These are phyloP conservation scores for Claviceps purpurea DNA, from an alignment of 2,329 filamentous ascomycete species.

Conservation along the genomic window DNA sequence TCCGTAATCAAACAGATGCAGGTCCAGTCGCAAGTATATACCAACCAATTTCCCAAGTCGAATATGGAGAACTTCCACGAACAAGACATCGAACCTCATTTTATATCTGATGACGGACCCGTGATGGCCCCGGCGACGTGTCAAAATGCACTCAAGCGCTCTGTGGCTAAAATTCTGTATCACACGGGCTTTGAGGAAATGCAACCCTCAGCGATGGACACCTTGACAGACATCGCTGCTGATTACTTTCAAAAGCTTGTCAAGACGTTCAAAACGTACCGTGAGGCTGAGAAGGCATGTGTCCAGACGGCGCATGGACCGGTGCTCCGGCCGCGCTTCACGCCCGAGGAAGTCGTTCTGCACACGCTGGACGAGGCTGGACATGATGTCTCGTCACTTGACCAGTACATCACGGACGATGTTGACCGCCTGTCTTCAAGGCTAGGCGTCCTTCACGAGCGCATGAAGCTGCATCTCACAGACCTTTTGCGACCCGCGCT, in stretches of 20 bases:
- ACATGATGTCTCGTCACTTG: slow-evolving; percentile 65
- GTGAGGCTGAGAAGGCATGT: slow-evolving; percentile 66
- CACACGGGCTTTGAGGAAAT: slow-evolving; percentile 95
- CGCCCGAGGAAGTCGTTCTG: slow-evolving; percentile 70
- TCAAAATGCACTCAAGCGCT: slow-evolving; percentile 73
- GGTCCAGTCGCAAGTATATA: slow-evolving; percentile 91
- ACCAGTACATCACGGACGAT: slow-evolving; percentile 83
- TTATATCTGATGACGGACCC: slow-evolving; percentile 76
- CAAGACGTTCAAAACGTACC: slow-evolving; percentile 67
- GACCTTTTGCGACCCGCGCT: slow-evolving; percentile 87
- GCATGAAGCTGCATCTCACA: slow-evolving; percentile 86
- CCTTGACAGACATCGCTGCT: slow-evolving; percentile 75
- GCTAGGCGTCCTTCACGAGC: slow-evolving; percentile 74
- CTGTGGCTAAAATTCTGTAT: slow-evolving; percentile 89
- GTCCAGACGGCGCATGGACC: slow-evolving; percentile 29
- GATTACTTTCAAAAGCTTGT: slow-evolving; percentile 83
- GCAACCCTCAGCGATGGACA: slow-evolving; percentile 84
- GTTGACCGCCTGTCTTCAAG: slow-evolving; percentile 75
- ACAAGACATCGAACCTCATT: slow-evolving; percentile 74
- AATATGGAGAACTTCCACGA: slow-evolving; percentile 82
- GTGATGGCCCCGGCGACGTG: slow-evolving; percentile 76
- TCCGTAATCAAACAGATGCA: slow-evolving; percentile 99
- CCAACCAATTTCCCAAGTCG: slow-evolving; percentile 96
- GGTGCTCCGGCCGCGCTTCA: slow-evolving; percentile 52
- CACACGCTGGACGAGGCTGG: slow-evolving; percentile 80